These are phyloP conservation scores for Rhodofomes roseus DNA, from an alignment of 1,284 basidiomycete genomes.

Conservation along the genomic window DNA sequence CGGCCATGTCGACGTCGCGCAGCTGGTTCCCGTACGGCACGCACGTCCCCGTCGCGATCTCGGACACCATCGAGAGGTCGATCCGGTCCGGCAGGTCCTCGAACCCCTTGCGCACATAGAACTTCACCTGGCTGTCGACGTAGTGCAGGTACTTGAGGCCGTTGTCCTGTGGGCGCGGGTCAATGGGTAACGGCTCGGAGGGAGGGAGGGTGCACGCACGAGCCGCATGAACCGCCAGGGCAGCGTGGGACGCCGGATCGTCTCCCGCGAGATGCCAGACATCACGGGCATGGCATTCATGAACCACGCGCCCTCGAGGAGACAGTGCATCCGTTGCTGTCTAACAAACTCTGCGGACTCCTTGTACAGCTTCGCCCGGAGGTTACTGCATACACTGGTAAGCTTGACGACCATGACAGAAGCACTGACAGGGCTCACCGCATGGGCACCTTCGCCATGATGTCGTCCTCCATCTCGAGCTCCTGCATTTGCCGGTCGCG, in stretches of 20 bases:
- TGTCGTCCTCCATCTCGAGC: conserved; percentile 88
- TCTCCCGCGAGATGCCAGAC: conserved; percentile 44
- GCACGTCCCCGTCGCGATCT: conserved; percentile 79
- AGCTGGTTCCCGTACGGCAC: conserved; percentile 56
- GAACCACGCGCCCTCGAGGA: conserved; percentile 92
- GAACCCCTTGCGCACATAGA: conserved; percentile 73
- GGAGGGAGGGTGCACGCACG: conserved; percentile 35
- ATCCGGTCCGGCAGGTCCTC: conserved; percentile 87
- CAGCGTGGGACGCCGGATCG: conserved; percentile 49
- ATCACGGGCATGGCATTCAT: conserved; percentile 63
- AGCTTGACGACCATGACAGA: not conserved
- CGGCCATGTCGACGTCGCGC: conserved; percentile 53
- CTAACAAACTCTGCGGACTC: conserved; percentile 93
- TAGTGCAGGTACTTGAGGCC: conserved; percentile 80
- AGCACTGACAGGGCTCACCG: conserved; percentile 45
- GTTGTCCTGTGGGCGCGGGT: conserved; percentile 49
- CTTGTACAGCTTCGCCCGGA: conserved; percentile 84
- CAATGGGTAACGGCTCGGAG: not conserved
- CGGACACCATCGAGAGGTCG: conserved; percentile 74
- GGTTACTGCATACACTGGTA: conserved; percentile 48
- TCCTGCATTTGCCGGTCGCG: conserved; percentile 94
- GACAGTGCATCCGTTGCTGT: conserved; percentile 85
- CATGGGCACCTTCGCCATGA: conserved; percentile 81
- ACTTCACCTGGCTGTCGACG: conserved; percentile 74
- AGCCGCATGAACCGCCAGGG: conserved; percentile 80